phyloP scores from a whole-genome alignment of 2,329 filamentous ascomycete genomes.

The Epichloe hybrida region DNA sequence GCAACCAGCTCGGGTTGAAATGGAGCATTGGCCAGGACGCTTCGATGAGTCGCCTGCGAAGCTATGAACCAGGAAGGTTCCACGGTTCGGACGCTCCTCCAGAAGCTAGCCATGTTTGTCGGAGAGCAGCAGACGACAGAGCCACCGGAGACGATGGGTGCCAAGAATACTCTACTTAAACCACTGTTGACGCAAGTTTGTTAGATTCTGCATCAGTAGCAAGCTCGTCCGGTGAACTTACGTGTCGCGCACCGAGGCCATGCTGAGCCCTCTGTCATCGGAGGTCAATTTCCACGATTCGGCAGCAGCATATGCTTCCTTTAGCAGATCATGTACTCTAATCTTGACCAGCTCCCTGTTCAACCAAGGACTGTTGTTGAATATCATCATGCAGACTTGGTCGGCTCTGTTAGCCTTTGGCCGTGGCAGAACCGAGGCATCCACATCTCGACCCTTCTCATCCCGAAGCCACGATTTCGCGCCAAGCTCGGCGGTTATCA shows the following conservation, averaged over 20 bases:
- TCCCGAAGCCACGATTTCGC: neutral
- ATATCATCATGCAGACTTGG: slow-evolving; percentile 1
- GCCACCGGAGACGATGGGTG: neutral
- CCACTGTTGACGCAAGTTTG: neutral
- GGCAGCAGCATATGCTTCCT: neutral
- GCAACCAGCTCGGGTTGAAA: neutral
- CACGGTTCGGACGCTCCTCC: neutral
- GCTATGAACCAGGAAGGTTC: neutral
- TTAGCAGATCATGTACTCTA: slow-evolving; percentile 1
- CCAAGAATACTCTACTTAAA: neutral
- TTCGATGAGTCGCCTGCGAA: neutral
- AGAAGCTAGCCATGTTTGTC: neutral
- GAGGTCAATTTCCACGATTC: slow-evolving; percentile 2
- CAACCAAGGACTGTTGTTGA: slow-evolving; percentile 3
- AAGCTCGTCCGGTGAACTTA: neutral
- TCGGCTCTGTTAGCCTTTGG: slow-evolving; percentile 2
- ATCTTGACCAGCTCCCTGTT: neutral
- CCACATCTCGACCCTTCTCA: neutral
- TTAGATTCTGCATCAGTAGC: neutral
- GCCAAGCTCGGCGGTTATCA: neutral
- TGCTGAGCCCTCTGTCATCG: slow-evolving; percentile 2
- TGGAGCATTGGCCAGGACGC: neutral
- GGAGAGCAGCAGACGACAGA: neutral
- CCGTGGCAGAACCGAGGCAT: neutral
- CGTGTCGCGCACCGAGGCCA: slow-evolving; percentile 3